These are phyloP conservation scores for Colletotrichum acutatum DNA, from an alignment of 2,329 filamentous ascomycete species.

Conservation along the genomic window DNA sequence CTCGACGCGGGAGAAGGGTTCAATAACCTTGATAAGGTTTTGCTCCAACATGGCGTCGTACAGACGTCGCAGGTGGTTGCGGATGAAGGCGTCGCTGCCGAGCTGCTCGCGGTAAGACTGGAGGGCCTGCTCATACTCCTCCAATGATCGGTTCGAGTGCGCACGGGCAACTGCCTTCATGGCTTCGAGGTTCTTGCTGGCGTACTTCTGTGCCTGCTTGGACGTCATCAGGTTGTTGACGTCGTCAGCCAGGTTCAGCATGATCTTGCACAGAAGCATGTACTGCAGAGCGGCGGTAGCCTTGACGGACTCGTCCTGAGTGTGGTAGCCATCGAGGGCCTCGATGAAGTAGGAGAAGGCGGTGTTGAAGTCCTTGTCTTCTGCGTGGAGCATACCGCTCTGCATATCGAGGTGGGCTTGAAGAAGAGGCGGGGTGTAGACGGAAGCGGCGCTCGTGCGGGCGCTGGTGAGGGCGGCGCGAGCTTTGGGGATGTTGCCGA, in stretches of 20 bases:
- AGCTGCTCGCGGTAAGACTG: conserved; percentile 93
- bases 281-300: conserved; percentile 99
- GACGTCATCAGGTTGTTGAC: conserved; percentile 94
- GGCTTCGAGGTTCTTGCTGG: conserved; percentile 93
- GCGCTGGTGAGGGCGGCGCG: conserved; percentile 94
- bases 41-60: conserved; percentile 99
- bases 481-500: conserved; percentile 96
- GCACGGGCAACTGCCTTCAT: conserved; percentile 99
- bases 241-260: conserved; percentile 97
- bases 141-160: conserved; percentile 93
- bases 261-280: conserved; percentile 99
- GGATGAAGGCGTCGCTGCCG: conserved; percentile 94
- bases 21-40: conserved; percentile 99
- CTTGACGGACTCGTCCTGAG: conserved; percentile 86
- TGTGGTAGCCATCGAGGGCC: conserved; percentile 95
- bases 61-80: conserved; percentile 92
- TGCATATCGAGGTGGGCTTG: conserved; percentile 99
- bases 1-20: conserved; percentile 97
- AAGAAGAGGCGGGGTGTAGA: conserved; percentile 94
- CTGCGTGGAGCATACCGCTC: conserved; percentile 97
- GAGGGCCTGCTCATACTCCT: conserved; percentile 95
- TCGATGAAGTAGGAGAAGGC: conserved; percentile 99
- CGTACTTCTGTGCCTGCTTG: conserved; percentile 97
- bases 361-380: conserved; percentile 99
- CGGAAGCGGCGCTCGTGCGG: conserved; percentile 93